Conservation (phyloP, 495 filamentous ascomycete species). For the Astrothelium macrocarpum region DNA sequence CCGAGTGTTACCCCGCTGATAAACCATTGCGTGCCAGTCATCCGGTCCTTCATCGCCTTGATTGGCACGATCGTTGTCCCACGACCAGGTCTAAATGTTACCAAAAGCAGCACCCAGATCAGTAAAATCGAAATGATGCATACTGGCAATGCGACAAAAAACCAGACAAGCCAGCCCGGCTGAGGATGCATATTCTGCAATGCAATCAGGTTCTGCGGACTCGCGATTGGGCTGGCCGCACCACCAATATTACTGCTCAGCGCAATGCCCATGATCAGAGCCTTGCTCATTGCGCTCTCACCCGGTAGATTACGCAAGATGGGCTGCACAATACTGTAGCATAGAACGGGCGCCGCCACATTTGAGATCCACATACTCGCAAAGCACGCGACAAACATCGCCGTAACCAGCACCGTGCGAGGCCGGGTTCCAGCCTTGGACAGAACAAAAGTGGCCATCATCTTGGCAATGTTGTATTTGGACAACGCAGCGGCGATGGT, state of each 20-base stretch:
- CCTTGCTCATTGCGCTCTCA: constrained; percentile 86
- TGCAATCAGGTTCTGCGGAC: constrained; percentile 94
- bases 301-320: constrained; percentile 85
- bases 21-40: constrained; percentile 88
- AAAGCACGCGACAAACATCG: constrained; percentile 98
- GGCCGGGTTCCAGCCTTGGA: constrained; percentile 91
- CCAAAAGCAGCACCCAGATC: constrained; percentile 80
- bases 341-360: constrained; percentile 94
- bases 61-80: constrained; percentile 90
- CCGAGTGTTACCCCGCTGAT: constrained; percentile 73
- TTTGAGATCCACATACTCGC: constrained; percentile 99
- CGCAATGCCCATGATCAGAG: constrained; percentile 92
- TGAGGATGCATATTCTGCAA: constrained; percentile 86
- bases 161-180: constrained; percentile 90
- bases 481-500: constrained; percentile 90
- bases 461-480: constrained; percentile 94
- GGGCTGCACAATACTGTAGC: constrained; percentile 94
- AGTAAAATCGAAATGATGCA: constrained; percentile 80
- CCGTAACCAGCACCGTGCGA: constrained; percentile 76
- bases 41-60: constrained; percentile 73
- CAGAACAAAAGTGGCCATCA: constrained; percentile 93
- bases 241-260: constrained; percentile 92
- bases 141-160: constrained; percentile 89
- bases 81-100: constrained; percentile 71
- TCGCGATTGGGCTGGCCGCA: constrained; percentile 92